These are phyloP conservation scores for Comarum palustre DNA, from an alignment of 306 rosid genomes.

Conservation along the genomic window DNA sequence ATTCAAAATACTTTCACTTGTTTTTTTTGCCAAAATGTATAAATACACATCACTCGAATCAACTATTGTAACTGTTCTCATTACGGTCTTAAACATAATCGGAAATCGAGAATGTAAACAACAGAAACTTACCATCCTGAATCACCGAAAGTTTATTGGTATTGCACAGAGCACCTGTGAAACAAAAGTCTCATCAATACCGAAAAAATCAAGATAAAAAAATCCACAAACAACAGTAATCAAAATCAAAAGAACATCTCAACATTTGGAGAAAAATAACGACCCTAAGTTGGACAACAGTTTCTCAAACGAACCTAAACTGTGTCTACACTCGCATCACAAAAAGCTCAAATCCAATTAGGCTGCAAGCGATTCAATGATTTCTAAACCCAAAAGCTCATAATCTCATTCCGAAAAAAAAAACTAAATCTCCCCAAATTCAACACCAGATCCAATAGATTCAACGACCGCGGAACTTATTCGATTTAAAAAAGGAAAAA, in stretches of 20 bases:
- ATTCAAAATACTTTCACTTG: not conserved
- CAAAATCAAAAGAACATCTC: not conserved
- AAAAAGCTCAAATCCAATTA: not conserved
- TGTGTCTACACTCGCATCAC: not conserved
- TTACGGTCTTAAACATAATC: not conserved
- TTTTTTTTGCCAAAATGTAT: not conserved
- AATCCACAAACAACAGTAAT: not conserved
- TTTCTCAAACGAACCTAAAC: not conserved
- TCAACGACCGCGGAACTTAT: not conserved
- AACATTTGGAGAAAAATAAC: not conserved
- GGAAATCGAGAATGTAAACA: not conserved
- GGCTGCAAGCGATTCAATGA: not conserved
- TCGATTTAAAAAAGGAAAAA: too few species aligned
- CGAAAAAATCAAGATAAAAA: not conserved
- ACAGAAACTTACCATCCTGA: slow-evolving; percentile 33
- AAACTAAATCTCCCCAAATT: not conserved
- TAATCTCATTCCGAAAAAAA: not conserved
- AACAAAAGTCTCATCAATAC: not conserved
- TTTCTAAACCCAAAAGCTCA: not conserved
- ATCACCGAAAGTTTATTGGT: not conserved
- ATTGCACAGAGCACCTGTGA: slow-evolving; percentile 21
- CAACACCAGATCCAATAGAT: slow-evolving; percentile 9
- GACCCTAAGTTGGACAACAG: too few species aligned
- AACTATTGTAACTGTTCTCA: not conserved
- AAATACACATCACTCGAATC: not conserved